These are phyloP conservation scores for Populus nigra DNA, from an alignment of 345 rosid species.

Conservation along the genomic window DNA sequence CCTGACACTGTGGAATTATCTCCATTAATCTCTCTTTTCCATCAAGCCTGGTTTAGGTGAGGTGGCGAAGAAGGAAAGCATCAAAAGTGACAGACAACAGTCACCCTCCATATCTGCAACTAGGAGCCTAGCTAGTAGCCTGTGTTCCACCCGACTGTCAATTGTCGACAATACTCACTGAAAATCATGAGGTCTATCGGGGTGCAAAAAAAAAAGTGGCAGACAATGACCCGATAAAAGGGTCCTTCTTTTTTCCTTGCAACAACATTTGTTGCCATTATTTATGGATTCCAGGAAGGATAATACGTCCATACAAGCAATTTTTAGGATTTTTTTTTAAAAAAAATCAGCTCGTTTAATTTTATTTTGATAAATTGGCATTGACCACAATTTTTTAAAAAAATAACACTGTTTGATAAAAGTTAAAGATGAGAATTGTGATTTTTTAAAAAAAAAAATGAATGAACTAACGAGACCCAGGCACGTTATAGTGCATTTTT, in stretches of 20 bases:
- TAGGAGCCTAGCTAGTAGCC: not conserved
- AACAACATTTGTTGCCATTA: not conserved
- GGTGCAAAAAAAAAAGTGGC: not conserved
- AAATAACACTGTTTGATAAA: too few relatives aligned
- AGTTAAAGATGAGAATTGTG: too few relatives aligned
- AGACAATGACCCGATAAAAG: not conserved
- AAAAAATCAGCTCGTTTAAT: too few relatives aligned
- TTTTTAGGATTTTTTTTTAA: too few relatives aligned
- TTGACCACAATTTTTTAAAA: too few relatives aligned
- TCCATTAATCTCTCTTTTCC: not conserved
- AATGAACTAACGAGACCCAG: too few relatives aligned
- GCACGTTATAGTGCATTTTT: too few relatives aligned
- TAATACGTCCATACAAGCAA: too few relatives aligned
- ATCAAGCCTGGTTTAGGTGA: not conserved
- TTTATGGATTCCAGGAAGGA: not conserved
- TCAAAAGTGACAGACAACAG: not conserved
- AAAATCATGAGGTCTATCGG: not conserved
- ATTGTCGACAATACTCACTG: not conserved
- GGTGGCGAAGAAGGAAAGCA: not conserved
- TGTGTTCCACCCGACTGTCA: not conserved
- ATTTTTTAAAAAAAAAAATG: too few relatives aligned
- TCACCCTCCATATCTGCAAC: not conserved
- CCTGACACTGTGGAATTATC: not conserved
- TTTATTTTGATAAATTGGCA: too few relatives aligned
- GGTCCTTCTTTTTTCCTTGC: not conserved